A percentile compares a stretch with the other conserved stretches of the same genome.
Conservation (phyloP, 148 eudicot genomes). For the Spergularia marina region DNA sequence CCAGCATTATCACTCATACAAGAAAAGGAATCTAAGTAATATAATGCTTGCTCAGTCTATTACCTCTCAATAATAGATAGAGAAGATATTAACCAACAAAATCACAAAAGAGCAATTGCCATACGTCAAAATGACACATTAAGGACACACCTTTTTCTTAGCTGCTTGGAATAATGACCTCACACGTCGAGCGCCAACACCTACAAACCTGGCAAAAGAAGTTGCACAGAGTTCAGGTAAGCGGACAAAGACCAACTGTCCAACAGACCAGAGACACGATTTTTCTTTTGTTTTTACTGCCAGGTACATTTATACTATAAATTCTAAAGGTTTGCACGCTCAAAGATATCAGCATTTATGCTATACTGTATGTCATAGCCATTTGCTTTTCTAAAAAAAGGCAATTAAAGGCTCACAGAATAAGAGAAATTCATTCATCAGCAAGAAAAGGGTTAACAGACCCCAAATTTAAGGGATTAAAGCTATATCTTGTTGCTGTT, state of each 20-base stretch:
- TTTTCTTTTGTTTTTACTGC: neutral
- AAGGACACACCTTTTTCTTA: constrained; percentile 74
- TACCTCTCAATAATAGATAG: neutral
- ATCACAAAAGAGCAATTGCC: neutral
- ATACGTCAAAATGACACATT: neutral
- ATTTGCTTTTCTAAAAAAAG: constrained; percentile 1
- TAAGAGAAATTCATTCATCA: neutral
- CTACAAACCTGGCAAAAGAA: constrained; percentile 74
- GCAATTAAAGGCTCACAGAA: neutral
- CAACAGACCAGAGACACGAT: neutral
- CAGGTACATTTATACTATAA: neutral
- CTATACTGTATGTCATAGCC: neutral
- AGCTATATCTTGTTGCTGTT: neutral
- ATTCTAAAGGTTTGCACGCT: neutral
- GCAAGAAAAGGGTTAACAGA: neutral
- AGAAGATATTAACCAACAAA: neutral
- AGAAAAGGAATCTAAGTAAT: neutral
- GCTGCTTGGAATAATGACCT: constrained; percentile 98
- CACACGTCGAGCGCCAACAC: constrained; percentile 98
- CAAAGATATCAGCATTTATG: neutral
- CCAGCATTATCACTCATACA: neutral
- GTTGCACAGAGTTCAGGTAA: neutral
- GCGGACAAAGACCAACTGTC: neutral
- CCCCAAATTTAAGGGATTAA: neutral
- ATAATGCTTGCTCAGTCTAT: neutral